A percentile compares a stretch with the other conserved stretches of the same genome.
phyloP scores from a whole-genome alignment of 306 rosid species.

The Corylus avellana region DNA sequence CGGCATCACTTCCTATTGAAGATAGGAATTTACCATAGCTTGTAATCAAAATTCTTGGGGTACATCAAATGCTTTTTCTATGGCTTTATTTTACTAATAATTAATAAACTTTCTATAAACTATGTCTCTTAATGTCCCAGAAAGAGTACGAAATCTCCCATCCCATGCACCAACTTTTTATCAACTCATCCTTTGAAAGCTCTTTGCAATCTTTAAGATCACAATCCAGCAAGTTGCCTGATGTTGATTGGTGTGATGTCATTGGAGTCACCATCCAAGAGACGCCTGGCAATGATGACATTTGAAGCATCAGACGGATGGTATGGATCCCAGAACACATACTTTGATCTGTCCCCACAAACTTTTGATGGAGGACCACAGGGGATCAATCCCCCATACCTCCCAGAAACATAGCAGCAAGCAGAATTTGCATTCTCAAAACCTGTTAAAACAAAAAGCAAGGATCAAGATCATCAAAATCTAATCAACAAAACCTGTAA shows the following conservation, averaged over 20 bases:
- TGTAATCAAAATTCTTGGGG: not conserved
- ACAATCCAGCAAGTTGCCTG: constrained; percentile 41
- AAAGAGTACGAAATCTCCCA: not conserved
- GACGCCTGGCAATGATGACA: constrained; percentile 45
- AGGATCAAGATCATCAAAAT: no score
- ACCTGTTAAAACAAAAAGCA: constrained; percentile 35
- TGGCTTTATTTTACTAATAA: no score
- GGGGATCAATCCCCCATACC: constrained; percentile 63
- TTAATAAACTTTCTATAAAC: no score
- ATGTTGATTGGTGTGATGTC: constrained; percentile 59
- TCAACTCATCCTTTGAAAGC: not conserved
- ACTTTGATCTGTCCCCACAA: constrained; percentile 57
- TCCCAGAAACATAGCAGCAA: constrained; percentile 62
- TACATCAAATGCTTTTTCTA: not conserved
- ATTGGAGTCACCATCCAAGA: constrained; percentile 44
- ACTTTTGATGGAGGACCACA: constrained; percentile 53
- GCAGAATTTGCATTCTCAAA: constrained; percentile 54
- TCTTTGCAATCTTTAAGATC: constrained; percentile 1
- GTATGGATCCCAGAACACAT: constrained; percentile 69
- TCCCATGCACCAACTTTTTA: not conserved
- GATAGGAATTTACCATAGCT: no score
- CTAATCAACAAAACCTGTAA: not conserved
- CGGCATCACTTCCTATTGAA: no score
- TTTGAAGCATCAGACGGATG: constrained; percentile 74
- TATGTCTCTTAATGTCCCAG: not conserved